Conservation (phyloP, 768 basidiomycete species). For the Nidularia pulvinata region DNA sequence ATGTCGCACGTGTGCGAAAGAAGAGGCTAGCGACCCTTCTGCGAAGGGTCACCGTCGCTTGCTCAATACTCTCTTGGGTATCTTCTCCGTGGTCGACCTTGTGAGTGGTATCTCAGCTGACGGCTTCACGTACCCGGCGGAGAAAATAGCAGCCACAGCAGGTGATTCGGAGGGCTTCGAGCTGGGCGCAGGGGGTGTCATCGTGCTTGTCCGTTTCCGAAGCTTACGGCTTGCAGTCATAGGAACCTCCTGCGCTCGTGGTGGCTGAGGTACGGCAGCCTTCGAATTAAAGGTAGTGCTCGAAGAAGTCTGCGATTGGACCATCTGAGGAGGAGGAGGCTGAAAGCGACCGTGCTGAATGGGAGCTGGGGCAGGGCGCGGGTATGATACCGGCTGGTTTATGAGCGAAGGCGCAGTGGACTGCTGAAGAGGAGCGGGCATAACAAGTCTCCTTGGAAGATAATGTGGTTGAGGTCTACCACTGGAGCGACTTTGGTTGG, state of each 20-base stretch:
- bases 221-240: conserved; percentile 20
- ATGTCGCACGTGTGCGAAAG: no score
- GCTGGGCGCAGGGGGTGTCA: neutral
- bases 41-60: conserved; percentile 37
- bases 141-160: conserved; percentile 21
- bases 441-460: conserved; percentile 67
- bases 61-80: conserved; percentile 37
- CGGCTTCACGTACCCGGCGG: neutral
- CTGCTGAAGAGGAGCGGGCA: conserved; percentile 66
- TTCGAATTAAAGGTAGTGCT: neutral
- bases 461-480: conserved; percentile 22
- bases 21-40: conserved; percentile 2
- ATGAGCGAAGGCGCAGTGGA: conserved; percentile 7
- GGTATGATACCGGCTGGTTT: neutral
- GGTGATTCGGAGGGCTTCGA: conserved; percentile 8
- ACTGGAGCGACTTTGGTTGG: conserved; percentile 3
- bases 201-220: conserved; percentile 17
- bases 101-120: conserved; percentile 2
- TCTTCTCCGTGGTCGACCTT: conserved; percentile 13
- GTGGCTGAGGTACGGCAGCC: neutral
- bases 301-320: neutral
- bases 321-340: neutral
- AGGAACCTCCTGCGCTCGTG: conserved; percentile 14
- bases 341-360: neutral
- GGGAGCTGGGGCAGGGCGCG: neutral